Evolutionary conservation across 2,329 filamentous ascomycete species (phyloP).

Genomic region (Plenodomus tracheiphilus): DNA sequence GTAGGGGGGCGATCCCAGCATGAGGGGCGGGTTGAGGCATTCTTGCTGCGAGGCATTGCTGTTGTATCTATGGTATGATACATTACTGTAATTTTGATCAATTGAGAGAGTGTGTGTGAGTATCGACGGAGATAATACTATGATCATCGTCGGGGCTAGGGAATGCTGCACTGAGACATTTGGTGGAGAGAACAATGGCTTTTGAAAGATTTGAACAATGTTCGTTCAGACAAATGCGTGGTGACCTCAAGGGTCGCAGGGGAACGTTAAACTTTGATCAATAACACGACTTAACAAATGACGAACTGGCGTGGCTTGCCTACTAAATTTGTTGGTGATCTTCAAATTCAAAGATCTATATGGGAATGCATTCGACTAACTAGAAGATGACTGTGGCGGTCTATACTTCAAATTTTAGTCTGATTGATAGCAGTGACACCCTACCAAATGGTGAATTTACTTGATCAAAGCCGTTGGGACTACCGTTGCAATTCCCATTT

Average conservation of each 20-base stretch:
- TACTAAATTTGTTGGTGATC: too few species aligned
- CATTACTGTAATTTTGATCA: not conserved
- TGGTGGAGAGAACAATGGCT: not conserved
- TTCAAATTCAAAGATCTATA: too few species aligned
- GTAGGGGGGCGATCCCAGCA: not conserved
- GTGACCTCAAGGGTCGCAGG: not conserved
- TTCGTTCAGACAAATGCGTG: not conserved
- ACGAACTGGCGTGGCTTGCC: not conserved
- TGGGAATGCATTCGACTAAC: too few species aligned
- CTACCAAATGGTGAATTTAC: not conserved
- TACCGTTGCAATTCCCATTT: not conserved
- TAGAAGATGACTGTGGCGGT: too few species aligned
- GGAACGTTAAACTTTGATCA: not conserved
- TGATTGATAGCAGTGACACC: too few species aligned
- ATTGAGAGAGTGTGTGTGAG: not conserved
- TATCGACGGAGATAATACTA: not conserved
- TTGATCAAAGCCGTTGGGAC: not conserved
- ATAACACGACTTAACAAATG: not conserved
- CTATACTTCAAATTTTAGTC: too few species aligned
- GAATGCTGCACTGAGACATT: not conserved
- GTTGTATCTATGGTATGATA: not conserved
- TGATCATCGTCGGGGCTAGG: not conserved
- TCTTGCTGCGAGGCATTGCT: not conserved
- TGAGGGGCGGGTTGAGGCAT: not conserved
- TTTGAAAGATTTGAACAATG: not conserved